Percentiles rank a stretch among this genome's conserved stretches.
phyloP scores from a whole-genome alignment of 2,329 filamentous ascomycete genomes.

The Penicillium sp. region DNA sequence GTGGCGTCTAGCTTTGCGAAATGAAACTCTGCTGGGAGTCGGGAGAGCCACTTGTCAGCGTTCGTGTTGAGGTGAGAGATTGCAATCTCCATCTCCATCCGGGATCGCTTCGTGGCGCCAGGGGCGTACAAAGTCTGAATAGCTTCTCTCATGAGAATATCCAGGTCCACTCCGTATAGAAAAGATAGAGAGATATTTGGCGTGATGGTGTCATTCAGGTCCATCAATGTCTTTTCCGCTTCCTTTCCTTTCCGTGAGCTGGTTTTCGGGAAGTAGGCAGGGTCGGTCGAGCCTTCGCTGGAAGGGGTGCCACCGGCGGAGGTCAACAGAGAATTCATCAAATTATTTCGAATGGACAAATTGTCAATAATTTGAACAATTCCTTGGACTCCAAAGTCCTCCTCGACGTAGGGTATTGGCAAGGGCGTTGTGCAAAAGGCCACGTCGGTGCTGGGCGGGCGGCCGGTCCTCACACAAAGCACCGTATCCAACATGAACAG shows the following conservation, averaged over 20 bases:
- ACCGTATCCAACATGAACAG: slow-evolving; percentile 50
- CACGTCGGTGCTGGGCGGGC: slow-evolving; percentile 46
- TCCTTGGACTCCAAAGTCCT: slow-evolving; percentile 42
- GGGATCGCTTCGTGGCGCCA: slow-evolving; percentile 41
- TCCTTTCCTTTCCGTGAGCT: slow-evolving; percentile 23
- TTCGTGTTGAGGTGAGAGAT: slow-evolving; percentile 44
- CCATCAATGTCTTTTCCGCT: slow-evolving; percentile 31
- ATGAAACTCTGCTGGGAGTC: slow-evolving; percentile 46
- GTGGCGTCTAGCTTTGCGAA: slow-evolving; percentile 38
- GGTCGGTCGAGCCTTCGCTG: slow-evolving; percentile 16
- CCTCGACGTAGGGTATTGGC: slow-evolving; percentile 48
- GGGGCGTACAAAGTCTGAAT: slow-evolving; percentile 49
- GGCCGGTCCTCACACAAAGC: slow-evolving; percentile 51
- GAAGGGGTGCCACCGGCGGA: slow-evolving; percentile 1
- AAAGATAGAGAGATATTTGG: slow-evolving; percentile 49
- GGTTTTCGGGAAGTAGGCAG: background rate
- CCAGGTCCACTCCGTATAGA: slow-evolving; percentile 47
- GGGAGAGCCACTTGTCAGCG: slow-evolving; percentile 47
- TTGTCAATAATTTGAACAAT: slow-evolving; percentile 43
- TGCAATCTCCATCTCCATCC: slow-evolving; percentile 45
- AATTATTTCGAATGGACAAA: slow-evolving; percentile 40
- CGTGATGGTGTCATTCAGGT: slow-evolving; percentile 37
- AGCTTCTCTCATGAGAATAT: slow-evolving; percentile 43
- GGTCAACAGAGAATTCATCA: slow-evolving; percentile 34
- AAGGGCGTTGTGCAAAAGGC: slow-evolving; percentile 51